phyloP scores from a whole-genome alignment of 2,329 filamentous ascomycete species.

The Aureobasidium musti region DNA sequence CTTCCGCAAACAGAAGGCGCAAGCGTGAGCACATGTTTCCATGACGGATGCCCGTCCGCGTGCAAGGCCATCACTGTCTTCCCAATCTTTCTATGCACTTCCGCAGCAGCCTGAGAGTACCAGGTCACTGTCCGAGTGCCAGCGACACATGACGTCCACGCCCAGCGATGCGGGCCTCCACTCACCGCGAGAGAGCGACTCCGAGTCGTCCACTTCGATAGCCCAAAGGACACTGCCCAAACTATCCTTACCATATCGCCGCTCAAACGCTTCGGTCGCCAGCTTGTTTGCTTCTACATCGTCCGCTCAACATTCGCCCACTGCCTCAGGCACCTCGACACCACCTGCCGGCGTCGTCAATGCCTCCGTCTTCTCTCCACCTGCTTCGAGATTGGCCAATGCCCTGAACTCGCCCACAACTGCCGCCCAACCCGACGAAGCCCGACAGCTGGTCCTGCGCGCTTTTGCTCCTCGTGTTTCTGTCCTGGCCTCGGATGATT shows the following conservation, averaged over 20 bases:
- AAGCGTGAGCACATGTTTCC: neutral
- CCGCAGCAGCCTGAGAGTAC: neutral
- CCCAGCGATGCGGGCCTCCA: conserved; percentile 60
- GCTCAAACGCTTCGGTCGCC: conserved; percentile 55
- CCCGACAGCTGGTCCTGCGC: conserved; percentile 68
- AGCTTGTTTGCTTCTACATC: conserved; percentile 56
- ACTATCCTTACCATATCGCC: conserved; percentile 57
- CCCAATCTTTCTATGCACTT: conserved; percentile 2
- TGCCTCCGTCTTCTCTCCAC: conserved; percentile 50
- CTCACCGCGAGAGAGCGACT: conserved; percentile 69
- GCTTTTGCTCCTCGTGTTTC: conserved; percentile 89
- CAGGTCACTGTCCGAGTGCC: conserved; percentile 1
- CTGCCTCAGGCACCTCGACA: conserved; percentile 48
- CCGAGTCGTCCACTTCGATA: conserved; percentile 58
- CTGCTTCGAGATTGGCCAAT: conserved; percentile 42
- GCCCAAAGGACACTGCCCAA: conserved; percentile 55
- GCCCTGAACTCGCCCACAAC: conserved; percentile 44
- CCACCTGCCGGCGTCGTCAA: conserved; percentile 41
- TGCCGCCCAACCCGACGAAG: conserved; percentile 55
- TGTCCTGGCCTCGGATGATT: conserved; percentile 83
- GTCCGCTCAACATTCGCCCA: conserved; percentile 45
- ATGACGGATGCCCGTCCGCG: neutral
- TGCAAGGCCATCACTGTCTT: neutral
- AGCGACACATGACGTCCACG: conserved; percentile 62
- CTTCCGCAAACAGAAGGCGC: conserved; percentile 22